phyloP scores from a whole-genome alignment of 169 alveolate species.

The Eimeria sp. region DNA sequence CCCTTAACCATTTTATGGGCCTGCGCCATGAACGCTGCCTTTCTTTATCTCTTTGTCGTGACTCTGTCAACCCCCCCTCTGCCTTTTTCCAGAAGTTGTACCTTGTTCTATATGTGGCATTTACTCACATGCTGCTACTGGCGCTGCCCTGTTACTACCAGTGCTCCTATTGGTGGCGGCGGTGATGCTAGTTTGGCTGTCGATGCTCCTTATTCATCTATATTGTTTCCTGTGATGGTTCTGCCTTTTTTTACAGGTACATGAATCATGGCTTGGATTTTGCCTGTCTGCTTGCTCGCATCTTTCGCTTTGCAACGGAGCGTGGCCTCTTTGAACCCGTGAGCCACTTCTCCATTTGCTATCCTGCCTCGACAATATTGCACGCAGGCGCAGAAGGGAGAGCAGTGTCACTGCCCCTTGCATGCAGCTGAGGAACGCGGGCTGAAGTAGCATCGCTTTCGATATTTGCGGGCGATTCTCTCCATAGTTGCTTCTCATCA shows the following conservation, averaged over 20 bases:
- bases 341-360: not conserved
- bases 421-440: not conserved
- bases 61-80: not conserved
- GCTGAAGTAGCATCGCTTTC: not conserved
- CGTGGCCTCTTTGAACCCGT: slow-evolving; percentile 58
- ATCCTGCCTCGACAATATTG: not conserved
- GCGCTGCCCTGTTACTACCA: not conserved
- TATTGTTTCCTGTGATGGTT: not conserved
- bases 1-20: not conserved
- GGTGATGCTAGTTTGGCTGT: not conserved
- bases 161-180: not conserved
- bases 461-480: not conserved
- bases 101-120: not conserved
- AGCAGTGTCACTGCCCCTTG: not conserved
- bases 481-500: not conserved
- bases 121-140: not conserved
- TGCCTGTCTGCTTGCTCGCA: slow-evolving; percentile 81
- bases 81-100: not conserved
- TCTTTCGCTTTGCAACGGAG: slow-evolving; percentile 82
- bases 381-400: not conserved
- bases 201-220: not conserved
- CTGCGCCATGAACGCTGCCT: not conserved
- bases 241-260: slow-evolving; percentile 41
- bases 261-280: slow-evolving; percentile 85
- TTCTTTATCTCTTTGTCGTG: not conserved